A percentile compares a stretch with the other conserved stretches of the same genome.
Conservation (phyloP, 176 grass and related monocot species). For the Carex kokanica region DNA sequence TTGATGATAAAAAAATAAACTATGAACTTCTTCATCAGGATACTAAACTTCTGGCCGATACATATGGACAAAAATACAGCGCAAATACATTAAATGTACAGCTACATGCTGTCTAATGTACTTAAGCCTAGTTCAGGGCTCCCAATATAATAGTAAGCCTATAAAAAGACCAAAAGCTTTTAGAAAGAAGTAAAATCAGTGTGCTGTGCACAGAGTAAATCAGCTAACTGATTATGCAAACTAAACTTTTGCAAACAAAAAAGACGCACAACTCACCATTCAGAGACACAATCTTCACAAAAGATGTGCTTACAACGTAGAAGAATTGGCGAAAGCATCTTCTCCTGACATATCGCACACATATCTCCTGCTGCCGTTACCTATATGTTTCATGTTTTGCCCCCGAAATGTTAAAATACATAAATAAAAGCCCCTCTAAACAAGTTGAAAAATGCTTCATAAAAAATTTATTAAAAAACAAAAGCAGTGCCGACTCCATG, state of each 20-base stretch:
- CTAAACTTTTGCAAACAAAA: background rate
- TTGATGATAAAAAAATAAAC: background rate
- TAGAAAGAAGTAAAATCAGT: background rate
- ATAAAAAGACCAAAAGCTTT: background rate
- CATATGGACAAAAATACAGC: background rate
- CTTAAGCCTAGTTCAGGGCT: background rate
- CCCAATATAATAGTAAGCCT: background rate
- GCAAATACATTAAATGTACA: background rate
- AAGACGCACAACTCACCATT: conserved; percentile 45
- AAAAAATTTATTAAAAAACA: background rate
- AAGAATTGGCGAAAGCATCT: conserved; percentile 79
- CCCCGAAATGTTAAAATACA: background rate
- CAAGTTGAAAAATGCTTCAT: background rate
- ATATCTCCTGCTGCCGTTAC: conserved; percentile 64
- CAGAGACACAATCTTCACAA: conserved; percentile 86
- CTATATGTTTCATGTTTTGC: conserved; percentile 31
- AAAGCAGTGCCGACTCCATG: background rate
- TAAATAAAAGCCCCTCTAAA: background rate
- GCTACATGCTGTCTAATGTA: background rate
- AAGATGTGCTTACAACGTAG: conserved; percentile 85
- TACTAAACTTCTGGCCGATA: background rate
- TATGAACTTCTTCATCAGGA: background rate
- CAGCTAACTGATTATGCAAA: background rate
- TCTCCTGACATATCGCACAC: conserved; percentile 94
- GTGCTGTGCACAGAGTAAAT: background rate